Conservation (phyloP, 805 yeast species). For the Ogataea trehalophila region DNA sequence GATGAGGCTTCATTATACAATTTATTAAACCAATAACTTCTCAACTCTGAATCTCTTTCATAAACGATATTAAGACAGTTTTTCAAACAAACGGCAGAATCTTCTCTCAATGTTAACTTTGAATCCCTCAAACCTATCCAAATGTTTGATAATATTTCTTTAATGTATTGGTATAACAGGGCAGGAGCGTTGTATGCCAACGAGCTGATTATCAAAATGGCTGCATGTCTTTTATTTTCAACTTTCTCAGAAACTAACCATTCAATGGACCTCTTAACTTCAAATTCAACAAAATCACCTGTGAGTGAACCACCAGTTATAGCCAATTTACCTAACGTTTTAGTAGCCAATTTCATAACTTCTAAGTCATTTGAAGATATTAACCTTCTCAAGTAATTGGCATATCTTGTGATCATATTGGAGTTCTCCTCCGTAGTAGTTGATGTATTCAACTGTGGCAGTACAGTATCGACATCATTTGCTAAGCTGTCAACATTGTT, state of each 20-base stretch:
- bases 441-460: slow-evolving; percentile 33
- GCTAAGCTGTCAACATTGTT: background rate
- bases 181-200: slow-evolving; percentile 87
- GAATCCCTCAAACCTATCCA: slow-evolving; percentile 87
- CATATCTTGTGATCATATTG: slow-evolving; percentile 82
- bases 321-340: slow-evolving; percentile 83
- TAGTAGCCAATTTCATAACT: slow-evolving; percentile 83
- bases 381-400: slow-evolving; percentile 79
- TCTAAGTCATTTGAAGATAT: slow-evolving; percentile 78
- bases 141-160: slow-evolving; percentile 71
- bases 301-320: slow-evolving; percentile 86
- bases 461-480: slow-evolving; percentile 17
- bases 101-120: slow-evolving; percentile 68
- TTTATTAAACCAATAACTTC: slow-evolving; percentile 70
- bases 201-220: slow-evolving; percentile 75
- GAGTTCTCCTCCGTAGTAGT: slow-evolving; percentile 62
- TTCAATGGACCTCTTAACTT: slow-evolving; percentile 84
- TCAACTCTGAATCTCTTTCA: slow-evolving; percentile 66
- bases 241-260: slow-evolving; percentile 87
- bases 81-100: slow-evolving; percentile 77
- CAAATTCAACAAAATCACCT: slow-evolving; percentile 89
- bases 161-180: slow-evolving; percentile 69
- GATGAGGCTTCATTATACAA: slow-evolving; percentile 36
- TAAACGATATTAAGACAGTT: slow-evolving; percentile 75
- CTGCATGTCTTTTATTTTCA: slow-evolving; percentile 86